A percentile compares a stretch with the other conserved stretches of the same genome.
Conservation (phyloP, 306 rosid species). For the Casuarina glauca region DNA sequence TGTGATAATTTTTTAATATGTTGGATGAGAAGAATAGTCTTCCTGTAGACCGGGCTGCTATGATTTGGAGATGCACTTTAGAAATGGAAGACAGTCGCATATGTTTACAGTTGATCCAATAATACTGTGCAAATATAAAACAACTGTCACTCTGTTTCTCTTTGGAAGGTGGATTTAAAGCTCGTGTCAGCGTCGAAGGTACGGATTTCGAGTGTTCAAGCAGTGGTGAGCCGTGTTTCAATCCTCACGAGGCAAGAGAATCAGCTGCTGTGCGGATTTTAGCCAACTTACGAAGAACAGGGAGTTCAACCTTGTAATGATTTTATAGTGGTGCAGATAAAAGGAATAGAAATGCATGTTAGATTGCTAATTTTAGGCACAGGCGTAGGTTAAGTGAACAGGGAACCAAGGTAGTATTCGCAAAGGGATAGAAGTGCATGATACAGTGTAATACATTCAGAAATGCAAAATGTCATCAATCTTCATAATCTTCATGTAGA, state of each 20-base stretch:
- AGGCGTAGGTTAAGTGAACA: too few relatives aligned
- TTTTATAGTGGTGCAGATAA: not conserved
- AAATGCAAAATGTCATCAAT: too few relatives aligned
- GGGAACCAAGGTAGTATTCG: too few relatives aligned
- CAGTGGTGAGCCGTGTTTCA: constrained; percentile 30
- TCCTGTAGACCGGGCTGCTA: too few relatives aligned
- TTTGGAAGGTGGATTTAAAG: constrained; percentile 64
- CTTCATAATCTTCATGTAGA: too few relatives aligned
- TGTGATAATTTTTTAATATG: too few relatives aligned
- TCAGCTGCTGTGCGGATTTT: constrained; percentile 55
- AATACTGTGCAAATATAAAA: not conserved
- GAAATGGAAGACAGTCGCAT: too few relatives aligned
- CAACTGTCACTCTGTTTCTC: not conserved
- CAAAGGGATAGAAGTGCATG: not conserved
- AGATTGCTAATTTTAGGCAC: too few relatives aligned
- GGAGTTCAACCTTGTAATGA: constrained; percentile 1
- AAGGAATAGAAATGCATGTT: not conserved
- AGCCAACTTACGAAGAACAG: constrained; percentile 26
- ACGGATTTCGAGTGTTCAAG: constrained; percentile 50
- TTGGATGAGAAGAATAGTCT: too few relatives aligned
- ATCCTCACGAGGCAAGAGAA: constrained; percentile 44
- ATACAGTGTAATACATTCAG: not conserved
- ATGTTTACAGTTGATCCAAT: too few relatives aligned
- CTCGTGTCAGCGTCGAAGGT: constrained; percentile 53
- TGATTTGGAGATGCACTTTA: too few relatives aligned